Base-by-base conservation (phyloP, 73 alveolate genomes). In the Effrenium voratum region DNA sequence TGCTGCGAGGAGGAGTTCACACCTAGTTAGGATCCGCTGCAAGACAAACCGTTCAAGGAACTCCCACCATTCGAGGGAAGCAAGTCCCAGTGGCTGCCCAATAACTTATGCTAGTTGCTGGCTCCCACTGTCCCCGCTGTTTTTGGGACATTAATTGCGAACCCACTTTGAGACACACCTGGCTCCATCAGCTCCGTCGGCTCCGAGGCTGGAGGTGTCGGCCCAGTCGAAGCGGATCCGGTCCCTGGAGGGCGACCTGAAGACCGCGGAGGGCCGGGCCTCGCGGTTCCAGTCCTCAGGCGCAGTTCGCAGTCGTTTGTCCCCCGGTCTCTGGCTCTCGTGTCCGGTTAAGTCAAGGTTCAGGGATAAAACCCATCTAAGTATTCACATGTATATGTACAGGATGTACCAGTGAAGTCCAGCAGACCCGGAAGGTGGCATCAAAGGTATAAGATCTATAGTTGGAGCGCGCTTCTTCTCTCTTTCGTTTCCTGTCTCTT, bases 201-300 rank as follows among this genome's bases (percentile, higher is more conserved):
- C n/a, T 77, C 60, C 52, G 36, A 90, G 97, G 97, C 68, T 87
- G 75, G 97, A 90, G 80, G 87, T 90, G 79, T 86, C 97, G 19
- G 45, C 79, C 87, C 97, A 90, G 75, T 90, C 87, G 44, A 44
- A 90, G 75, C 75, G 97, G 86, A 90, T 90, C 43, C 80, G 85
- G 26, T 30, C 73, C 75, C 76, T 90, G 49, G 97, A 90, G 86
- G 97, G 97, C 34, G 87, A 70, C 38, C 75, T 90, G 97, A 90
- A 90, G 57, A 90, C 97, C 4, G 86, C 97, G 26, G 97, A 66
- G 47, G 68, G 76, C 75, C 79, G 97, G 77, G 97, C 97, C 2
- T 79, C 75, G 86, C 97, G 80, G 50, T 70, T 90, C 57, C 87
- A 90, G 36, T 86, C 97, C 34, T 63, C 97, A 90, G 97, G 97